These are phyloP conservation scores for Dipteronia sinensis DNA, from an alignment of 345 rosid species.

Conservation along the genomic window DNA sequence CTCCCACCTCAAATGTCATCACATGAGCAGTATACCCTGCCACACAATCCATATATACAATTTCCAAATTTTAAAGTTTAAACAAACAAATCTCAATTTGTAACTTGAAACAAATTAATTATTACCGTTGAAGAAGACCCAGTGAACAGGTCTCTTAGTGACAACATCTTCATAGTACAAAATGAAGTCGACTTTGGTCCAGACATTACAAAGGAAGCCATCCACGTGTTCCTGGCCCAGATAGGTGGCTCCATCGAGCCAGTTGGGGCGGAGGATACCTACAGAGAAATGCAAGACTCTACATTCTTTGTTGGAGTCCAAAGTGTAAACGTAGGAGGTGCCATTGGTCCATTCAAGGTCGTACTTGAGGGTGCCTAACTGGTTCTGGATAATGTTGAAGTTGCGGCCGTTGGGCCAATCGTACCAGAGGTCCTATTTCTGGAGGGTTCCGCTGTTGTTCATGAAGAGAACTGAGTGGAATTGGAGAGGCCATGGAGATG, in stretches of 20 bases:
- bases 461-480: constrained; percentile 61
- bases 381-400: constrained; percentile 50
- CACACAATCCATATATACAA: background rate
- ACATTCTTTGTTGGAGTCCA: constrained; percentile 46
- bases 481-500: constrained; percentile 63
- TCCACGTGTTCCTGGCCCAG: constrained; percentile 48
- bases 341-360: constrained; percentile 71
- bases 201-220: constrained; percentile 62
- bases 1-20: constrained; percentile 41
- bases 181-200: constrained; percentile 70
- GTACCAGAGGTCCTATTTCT: constrained; percentile 67
- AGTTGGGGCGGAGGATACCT: constrained; percentile 55
- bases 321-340: constrained; percentile 54
- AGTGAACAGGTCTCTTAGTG: constrained; percentile 65
- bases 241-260: constrained; percentile 65
- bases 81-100: background rate
- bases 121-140: constrained; percentile 60
- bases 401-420: constrained; percentile 63
- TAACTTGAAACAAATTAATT: too few relatives aligned
- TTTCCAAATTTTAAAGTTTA: too few relatives aligned
- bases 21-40: constrained; percentile 42
- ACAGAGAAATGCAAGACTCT: constrained; percentile 46
- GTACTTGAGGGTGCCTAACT: constrained; percentile 51
- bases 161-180: constrained; percentile 64
- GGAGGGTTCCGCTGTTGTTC: constrained; percentile 60